Conservation (phyloP, 371 early-diverging fungal species). For the Gilbertella persicaria region DNA sequence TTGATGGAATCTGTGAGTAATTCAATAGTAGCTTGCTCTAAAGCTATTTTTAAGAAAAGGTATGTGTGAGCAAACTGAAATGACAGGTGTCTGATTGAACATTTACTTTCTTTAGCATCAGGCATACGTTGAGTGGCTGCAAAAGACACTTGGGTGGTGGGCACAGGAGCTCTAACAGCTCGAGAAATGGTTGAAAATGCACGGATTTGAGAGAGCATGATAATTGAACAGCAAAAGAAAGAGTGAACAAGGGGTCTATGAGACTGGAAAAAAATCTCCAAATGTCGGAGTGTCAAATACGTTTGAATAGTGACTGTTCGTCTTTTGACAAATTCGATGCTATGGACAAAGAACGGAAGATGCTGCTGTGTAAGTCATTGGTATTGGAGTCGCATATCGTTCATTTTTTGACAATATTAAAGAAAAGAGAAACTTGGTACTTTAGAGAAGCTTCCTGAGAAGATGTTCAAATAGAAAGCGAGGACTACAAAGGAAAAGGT, state of each 20-base stretch:
- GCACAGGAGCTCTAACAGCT: slow-evolving; percentile 16
- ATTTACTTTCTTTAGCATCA: neutral
- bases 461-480: no score
- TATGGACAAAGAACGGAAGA: no score
- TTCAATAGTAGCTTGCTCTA: slow-evolving; percentile 28
- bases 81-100: neutral
- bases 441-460: no score
- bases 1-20: slow-evolving; percentile 26
- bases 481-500: no score
- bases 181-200: slow-evolving; percentile 22
- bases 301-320: no score
- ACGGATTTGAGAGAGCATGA: slow-evolving; percentile 25
- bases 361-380: no score
- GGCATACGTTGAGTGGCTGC: slow-evolving; percentile 4
- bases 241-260: neutral
- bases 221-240: neutral
- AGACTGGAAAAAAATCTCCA: no score
- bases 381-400: no score
- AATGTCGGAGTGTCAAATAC: no score
- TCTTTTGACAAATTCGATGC: no score
- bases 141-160: slow-evolving; percentile 2
- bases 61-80: neutral
- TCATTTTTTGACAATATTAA: no score
- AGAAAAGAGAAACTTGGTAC: no score
- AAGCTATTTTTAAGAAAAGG: slow-evolving; percentile 6